Conservation (phyloP, 164 flowering plant species). For the Brasenia schreberi region DNA sequence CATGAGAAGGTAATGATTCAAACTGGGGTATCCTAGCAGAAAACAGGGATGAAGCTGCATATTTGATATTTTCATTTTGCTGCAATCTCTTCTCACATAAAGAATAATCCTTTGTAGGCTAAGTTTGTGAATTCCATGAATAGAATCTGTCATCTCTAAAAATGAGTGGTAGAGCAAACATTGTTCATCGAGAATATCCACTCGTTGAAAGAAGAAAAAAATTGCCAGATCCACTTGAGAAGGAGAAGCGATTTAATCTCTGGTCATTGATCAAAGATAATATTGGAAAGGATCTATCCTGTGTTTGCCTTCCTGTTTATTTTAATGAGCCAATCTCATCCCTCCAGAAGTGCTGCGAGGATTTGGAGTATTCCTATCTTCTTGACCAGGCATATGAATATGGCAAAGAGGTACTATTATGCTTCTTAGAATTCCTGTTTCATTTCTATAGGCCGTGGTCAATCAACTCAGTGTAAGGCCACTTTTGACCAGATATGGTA, state of each 20-base stretch:
- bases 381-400: conserved; percentile 68
- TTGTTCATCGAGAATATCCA: conserved; percentile 11
- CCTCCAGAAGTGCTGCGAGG: conserved; percentile 88
- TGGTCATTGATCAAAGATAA: conserved; percentile 96
- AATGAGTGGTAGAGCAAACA: conserved; percentile 15
- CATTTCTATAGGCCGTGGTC: background rate
- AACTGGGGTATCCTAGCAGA: background rate
- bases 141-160: background rate
- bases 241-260: conserved; percentile 85
- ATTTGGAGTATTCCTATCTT: conserved; percentile 78
- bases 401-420: conserved; percentile 48
- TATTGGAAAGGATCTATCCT: conserved; percentile 82
- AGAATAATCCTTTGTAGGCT: background rate
- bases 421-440: background rate
- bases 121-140: background rate
- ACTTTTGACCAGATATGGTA: background rate
- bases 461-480: background rate
- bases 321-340: conserved; percentile 94
- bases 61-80: background rate
- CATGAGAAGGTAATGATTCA: background rate
- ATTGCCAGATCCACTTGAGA: conserved; percentile 78
- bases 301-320: conserved; percentile 91
- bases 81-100: background rate
- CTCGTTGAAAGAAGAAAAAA: conserved; percentile 47
- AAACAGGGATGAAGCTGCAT: background rate